Base-by-base conservation (phyloP, 2,329 filamentous ascomycete genomes). In the Beauveria caledonica region DNA sequence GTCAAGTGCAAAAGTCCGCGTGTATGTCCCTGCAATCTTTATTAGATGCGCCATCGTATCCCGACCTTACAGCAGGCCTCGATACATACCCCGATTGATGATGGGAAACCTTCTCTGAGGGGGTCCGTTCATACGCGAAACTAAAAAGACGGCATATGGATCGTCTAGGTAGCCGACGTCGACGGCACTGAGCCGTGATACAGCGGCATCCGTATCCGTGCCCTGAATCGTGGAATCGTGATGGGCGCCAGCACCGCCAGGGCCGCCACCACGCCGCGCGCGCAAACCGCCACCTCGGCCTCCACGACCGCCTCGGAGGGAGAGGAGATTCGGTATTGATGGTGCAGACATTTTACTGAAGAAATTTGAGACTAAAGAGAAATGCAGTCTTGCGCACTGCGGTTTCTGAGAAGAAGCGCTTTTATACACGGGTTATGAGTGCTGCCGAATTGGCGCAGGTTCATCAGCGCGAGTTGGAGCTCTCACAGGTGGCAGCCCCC, bases 131-230 rank as follows among this genome's bases (percentile, higher is more conserved):
- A 67, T 58, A 63, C 66, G 69, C 60, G 81, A 77, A 2, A 88
- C 86, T 70, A 97, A 91, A 59, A 80, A 80, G 58, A 76, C 76
- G 2, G 92, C 91, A 74, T 88, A 97, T 0, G 83, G 83, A 70
- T 99, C 94, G 2, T 89, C 76, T 1, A 99, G 78, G 71, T 97
- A 97, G 36, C 91, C 92, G 55, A 91, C 71, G 60, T 88, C 83
- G 17, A 97, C 91, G 13, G 93, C 93, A 71, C 92, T 97, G 73
- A 96, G 77, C 40, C 94, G 85, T 33, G 92, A 96, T 46, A 91
- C 85, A 62, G 90, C 90, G 27, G 94, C 94, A 77, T 99, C 94
- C 63, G 87, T 86, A 74, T 99, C 94, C 3, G 94, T 99, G 64
- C 86, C 86, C 73, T 96, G 93, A 61, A 99, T 87, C 45, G 88